These are phyloP conservation scores for Amborella trichopoda DNA, from an alignment of 164 flowering plant genomes.

Conservation along the genomic window DNA sequence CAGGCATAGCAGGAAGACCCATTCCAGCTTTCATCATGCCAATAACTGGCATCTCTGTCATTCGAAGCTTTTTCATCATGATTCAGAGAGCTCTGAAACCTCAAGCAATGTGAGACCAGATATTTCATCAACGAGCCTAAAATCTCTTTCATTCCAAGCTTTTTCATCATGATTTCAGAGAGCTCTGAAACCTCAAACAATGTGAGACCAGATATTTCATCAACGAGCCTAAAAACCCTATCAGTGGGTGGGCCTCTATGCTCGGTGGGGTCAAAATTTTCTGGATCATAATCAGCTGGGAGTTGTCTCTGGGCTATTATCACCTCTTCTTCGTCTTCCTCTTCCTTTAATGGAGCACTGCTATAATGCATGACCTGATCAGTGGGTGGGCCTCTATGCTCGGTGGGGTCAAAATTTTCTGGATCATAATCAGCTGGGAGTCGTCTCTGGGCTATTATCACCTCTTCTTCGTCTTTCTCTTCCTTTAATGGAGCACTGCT, in stretches of 20 bases:
- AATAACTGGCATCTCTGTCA: constrained; percentile 49
- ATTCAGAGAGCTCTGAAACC: constrained; percentile 40
- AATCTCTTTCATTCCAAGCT: constrained; percentile 61
- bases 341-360: constrained; percentile 38
- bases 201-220: constrained; percentile 63
- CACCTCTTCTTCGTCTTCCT: constrained; percentile 47
- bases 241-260: constrained; percentile 88
- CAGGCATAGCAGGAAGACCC: constrained; percentile 22
- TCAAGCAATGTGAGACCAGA: constrained; percentile 55
- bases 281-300: constrained; percentile 82
- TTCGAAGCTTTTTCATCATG: constrained; percentile 56
- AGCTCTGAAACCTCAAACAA: constrained; percentile 45
- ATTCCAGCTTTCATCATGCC: constrained; percentile 70
- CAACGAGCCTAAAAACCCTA: constrained; percentile 78
- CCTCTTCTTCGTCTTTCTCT: too few relatives aligned
- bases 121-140: constrained; percentile 76
- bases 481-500: too few relatives aligned
- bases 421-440: too few relatives aligned
- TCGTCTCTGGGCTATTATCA: constrained; percentile 10
- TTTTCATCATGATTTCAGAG: constrained; percentile 54
- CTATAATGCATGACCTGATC: constrained; percentile 15
- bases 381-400: too few relatives aligned
- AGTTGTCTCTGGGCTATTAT: constrained; percentile 73
- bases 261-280: constrained; percentile 72
- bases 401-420: too few relatives aligned